Conservation (phyloP, 2,329 filamentous ascomycete genomes). For the Clarireedia sp. region DNA sequence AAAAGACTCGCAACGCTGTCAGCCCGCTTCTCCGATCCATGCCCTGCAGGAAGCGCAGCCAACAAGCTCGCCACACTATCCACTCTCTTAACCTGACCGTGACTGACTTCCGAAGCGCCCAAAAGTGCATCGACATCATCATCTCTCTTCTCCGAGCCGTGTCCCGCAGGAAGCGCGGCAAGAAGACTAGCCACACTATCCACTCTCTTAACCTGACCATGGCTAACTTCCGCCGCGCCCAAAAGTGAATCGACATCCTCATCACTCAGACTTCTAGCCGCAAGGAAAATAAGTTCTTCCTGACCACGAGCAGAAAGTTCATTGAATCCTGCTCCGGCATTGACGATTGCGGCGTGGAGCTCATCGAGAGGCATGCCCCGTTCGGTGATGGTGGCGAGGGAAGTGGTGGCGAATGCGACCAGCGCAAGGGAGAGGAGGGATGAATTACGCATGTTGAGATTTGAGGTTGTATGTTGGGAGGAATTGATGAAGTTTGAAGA, state of each 20-base stretch:
- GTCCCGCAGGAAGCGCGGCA: neutral
- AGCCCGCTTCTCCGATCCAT: neutral
- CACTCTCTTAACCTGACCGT: neutral
- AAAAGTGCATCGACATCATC: neutral
- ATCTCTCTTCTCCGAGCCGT: neutral
- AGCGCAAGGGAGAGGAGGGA: conserved; percentile 6
- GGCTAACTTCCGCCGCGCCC: neutral
- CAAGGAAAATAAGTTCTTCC: neutral
- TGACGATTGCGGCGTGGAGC: conserved; percentile 1
- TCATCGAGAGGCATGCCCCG: conserved; percentile 1
- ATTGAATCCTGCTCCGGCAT: neutral
- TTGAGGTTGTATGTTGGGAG: neutral
- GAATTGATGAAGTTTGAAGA: neutral
- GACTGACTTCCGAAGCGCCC: neutral
- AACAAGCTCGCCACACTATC: neutral
- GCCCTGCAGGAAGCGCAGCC: neutral
- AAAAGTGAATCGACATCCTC: neutral
- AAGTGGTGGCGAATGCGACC: conserved; percentile 7
- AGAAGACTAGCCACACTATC: neutral
- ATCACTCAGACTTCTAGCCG: neutral
- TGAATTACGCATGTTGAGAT: conserved; percentile 6
- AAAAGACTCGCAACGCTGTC: neutral
- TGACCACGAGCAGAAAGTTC: neutral
- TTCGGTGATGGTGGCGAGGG: neutral
- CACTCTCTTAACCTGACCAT: neutral